phyloP scores from a whole-genome alignment of 1,139 yeast species.

The Spencermartinsiella ligniputridi region DNA sequence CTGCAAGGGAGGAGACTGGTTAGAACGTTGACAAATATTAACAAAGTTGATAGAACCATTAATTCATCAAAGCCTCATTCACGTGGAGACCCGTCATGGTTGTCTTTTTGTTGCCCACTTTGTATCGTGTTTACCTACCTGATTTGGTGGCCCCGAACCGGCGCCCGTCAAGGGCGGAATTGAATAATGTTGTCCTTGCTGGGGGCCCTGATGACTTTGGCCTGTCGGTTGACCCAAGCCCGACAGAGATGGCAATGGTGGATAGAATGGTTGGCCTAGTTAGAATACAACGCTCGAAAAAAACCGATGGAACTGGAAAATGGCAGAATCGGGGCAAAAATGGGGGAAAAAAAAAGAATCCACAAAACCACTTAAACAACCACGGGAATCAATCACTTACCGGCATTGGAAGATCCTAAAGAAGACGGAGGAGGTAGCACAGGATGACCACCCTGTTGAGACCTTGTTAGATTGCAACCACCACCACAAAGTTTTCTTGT shows the following conservation, averaged over 20 bases:
- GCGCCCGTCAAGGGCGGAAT: conserved; percentile 6
- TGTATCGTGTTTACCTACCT: too few species aligned
- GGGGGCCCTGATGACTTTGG: not conserved
- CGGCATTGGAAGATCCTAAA: conserved; percentile 8
- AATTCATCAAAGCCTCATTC: too few species aligned
- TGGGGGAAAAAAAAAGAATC: not conserved
- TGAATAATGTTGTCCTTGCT: conserved; percentile 7
- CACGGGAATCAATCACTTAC: too few species aligned
- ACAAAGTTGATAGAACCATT: too few species aligned
- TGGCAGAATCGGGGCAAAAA: too few species aligned
- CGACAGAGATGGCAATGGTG: conserved; percentile 8
- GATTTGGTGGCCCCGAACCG: not conserved
- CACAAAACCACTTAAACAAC: not conserved
- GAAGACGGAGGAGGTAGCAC: conserved; percentile 13
- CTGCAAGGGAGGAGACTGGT: not conserved
- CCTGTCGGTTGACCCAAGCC: conserved; percentile 8
- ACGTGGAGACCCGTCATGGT: too few species aligned
- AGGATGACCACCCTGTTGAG: conserved; percentile 13
- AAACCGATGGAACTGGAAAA: too few species aligned
- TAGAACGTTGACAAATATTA: not conserved
- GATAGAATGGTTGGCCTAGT: conserved; percentile 7
- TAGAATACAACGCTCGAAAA: not conserved
- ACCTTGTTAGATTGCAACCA: conserved; percentile 9
- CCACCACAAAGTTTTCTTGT: too few species aligned
- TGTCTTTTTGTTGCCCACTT: too few species aligned